phyloP scores from a whole-genome alignment of 352 stramenopile species.

The Pythium rishiriense region DNA sequence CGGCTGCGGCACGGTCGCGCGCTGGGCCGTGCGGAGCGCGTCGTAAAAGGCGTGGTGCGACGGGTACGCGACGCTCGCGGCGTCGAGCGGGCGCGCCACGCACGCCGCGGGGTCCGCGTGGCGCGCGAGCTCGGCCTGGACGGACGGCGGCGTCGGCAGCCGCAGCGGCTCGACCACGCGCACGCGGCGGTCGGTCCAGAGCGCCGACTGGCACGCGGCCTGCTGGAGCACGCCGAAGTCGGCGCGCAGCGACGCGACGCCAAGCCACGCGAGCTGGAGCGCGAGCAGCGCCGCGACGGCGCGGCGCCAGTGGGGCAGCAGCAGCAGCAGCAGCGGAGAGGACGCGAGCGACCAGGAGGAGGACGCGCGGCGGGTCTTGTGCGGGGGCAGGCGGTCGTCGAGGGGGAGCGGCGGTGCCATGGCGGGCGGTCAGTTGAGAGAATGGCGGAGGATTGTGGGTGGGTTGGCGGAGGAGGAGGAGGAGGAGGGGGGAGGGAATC shows the following conservation, averaged over 20 bases:
- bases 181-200: conserved; percentile 4
- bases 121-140: background rate
- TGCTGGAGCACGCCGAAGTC: conserved; percentile 14
- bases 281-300: background rate
- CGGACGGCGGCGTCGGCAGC: background rate
- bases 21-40: conserved; percentile 8
- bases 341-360: background rate
- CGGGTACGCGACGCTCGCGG: conserved; percentile 8
- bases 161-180: conserved; percentile 9
- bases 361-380: too few relatives aligned
- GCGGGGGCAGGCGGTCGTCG: too few relatives aligned
- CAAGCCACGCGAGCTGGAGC: background rate
- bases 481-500: background rate
- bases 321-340: background rate
- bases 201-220: conserved; percentile 5
- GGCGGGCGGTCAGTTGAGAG: too few relatives aligned
- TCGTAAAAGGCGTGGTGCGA: conserved; percentile 23
- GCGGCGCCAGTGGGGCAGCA: background rate
- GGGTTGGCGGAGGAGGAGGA: too few relatives aligned
- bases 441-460: too few relatives aligned
- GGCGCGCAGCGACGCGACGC: conserved; percentile 1
- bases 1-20: conserved; percentile 5
- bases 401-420: background rate
- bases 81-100: conserved; percentile 13
- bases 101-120: conserved; percentile 6